Conservation (phyloP, 2,329 filamentous ascomycete species). For the Fusarium nurragi region DNA sequence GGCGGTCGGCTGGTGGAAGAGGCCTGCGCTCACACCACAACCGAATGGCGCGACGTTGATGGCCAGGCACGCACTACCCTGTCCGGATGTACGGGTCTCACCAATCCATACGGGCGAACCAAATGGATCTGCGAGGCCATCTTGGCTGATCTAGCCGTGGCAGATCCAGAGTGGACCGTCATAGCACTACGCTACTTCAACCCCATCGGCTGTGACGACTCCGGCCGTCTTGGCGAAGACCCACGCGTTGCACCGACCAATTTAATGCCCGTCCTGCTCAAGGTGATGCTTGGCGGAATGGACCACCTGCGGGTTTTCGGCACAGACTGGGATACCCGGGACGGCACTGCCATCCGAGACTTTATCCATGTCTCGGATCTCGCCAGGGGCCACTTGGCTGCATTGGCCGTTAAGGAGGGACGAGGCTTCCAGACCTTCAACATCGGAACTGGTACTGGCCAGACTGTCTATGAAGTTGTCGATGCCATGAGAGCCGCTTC, state of each 20-base stretch:
- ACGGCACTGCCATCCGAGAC: constrained; percentile 73
- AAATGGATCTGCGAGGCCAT: constrained; percentile 76
- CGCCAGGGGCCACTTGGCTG: constrained; percentile 70
- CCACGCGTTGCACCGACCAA: constrained; percentile 49
- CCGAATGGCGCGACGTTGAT: constrained; percentile 41
- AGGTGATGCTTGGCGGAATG: constrained; percentile 65
- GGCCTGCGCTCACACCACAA: constrained; percentile 53
- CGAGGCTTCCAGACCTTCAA: constrained; percentile 55
- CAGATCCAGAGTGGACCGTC: constrained; percentile 70
- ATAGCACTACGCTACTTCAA: constrained; percentile 74
- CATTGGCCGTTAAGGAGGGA: constrained; percentile 54
- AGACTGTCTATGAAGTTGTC: constrained; percentile 3
- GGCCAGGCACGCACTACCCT: neutral
- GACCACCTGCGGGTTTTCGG: constrained; percentile 59
- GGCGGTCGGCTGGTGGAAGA: constrained; percentile 43
- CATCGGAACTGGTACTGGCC: constrained; percentile 56
- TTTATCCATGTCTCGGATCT: constrained; percentile 75
- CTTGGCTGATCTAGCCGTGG: constrained; percentile 67
- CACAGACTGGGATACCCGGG: constrained; percentile 70
- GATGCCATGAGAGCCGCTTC: neutral
- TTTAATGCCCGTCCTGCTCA: constrained; percentile 27
- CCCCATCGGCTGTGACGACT: constrained; percentile 72
- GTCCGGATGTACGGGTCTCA: neutral
- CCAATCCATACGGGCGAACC: constrained; percentile 65
- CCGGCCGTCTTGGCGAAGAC: constrained; percentile 71